These are phyloP conservation scores for Penicillium verhagenii DNA, from an alignment of 495 filamentous ascomycete genomes.

Conservation along the genomic window DNA sequence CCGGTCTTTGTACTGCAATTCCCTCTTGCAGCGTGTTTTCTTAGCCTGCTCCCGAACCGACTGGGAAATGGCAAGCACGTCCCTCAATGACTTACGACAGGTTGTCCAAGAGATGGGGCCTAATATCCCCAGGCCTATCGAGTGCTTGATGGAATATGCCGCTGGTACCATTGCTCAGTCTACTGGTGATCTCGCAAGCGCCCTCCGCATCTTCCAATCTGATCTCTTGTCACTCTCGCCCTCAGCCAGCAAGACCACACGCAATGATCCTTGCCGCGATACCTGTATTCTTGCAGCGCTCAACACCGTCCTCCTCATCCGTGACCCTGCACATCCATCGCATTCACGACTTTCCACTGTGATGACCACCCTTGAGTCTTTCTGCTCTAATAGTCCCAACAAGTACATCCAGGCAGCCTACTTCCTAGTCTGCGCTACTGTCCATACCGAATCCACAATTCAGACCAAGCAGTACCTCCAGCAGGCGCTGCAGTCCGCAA, in stretches of 20 bases:
- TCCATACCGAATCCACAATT: slow-evolving; percentile 59
- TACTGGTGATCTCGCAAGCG: slow-evolving; percentile 64
- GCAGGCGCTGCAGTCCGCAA: slow-evolving; percentile 58
- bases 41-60: slow-evolving; percentile 60
- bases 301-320: slow-evolving; percentile 81
- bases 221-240: slow-evolving; percentile 53
- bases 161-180: slow-evolving; percentile 76
- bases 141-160: slow-evolving; percentile 63
- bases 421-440: slow-evolving; percentile 71
- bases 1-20: slow-evolving; percentile 51
- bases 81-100: slow-evolving; percentile 41
- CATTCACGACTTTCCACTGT: slow-evolving; percentile 48
- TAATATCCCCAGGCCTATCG: slow-evolving; percentile 40
- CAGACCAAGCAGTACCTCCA: slow-evolving; percentile 77
- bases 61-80: slow-evolving; percentile 54
- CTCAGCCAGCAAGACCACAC: slow-evolving; percentile 36
- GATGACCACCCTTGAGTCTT: slow-evolving; percentile 62
- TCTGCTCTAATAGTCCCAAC: slow-evolving; percentile 67
- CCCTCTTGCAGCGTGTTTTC: slow-evolving; percentile 60
- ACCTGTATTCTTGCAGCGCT: slow-evolving; percentile 74
- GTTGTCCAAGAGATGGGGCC: slow-evolving; percentile 34
- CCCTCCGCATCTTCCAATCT: slow-evolving; percentile 65
- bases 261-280: slow-evolving; percentile 62
- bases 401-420: slow-evolving; percentile 74
- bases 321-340: slow-evolving; percentile 55